Conservation (phyloP, 2,329 filamentous ascomycete species). For the Calonectria pseudoreteaudii region DNA sequence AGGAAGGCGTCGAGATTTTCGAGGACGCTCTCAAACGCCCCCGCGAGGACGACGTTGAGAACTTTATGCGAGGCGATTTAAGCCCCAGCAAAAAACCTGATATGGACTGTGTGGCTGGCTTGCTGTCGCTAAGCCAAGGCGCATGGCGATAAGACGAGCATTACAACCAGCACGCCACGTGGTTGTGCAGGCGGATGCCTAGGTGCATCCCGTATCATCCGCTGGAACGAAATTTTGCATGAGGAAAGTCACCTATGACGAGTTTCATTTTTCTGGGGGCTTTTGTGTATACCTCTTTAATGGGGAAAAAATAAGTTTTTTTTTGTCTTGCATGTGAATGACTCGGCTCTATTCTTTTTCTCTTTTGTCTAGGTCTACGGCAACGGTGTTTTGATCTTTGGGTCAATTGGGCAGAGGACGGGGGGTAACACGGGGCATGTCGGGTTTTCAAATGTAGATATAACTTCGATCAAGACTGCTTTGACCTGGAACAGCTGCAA, state of each 20-base stretch:
- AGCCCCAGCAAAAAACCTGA: constrained; percentile 82
- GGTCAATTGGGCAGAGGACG: constrained; percentile 18
- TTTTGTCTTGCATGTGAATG: constrained; percentile 27
- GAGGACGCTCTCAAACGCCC: constrained; percentile 58
- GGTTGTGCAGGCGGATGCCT: constrained; percentile 7
- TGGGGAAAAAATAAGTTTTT: constrained; percentile 24
- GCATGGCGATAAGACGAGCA: constrained; percentile 75
- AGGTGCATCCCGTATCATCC: constrained; percentile 11
- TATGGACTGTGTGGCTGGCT: constrained; percentile 88
- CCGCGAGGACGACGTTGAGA: constrained; percentile 72
- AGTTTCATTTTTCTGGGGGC: constrained; percentile 19
- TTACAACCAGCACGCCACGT: constrained; percentile 12
- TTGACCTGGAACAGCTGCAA: constrained; percentile 25
- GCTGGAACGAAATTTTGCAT: constrained; percentile 23
- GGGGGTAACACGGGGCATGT: constrained; percentile 21
- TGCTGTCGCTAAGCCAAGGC: constrained; percentile 91
- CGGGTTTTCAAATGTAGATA: constrained; percentile 39
- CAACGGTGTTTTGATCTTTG: constrained; percentile 35
- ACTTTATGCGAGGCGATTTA: constrained; percentile 77
- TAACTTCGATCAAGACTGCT: constrained; percentile 35
- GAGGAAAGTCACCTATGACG: constrained; percentile 28
- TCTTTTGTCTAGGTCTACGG: constrained; percentile 23
- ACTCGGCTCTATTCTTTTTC: constrained; percentile 27
- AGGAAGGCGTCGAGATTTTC: constrained; percentile 61
- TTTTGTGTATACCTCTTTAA: constrained; percentile 29